Conservation (phyloP, 495 filamentous ascomycete genomes). For the Aspergillus nanangensis region DNA sequence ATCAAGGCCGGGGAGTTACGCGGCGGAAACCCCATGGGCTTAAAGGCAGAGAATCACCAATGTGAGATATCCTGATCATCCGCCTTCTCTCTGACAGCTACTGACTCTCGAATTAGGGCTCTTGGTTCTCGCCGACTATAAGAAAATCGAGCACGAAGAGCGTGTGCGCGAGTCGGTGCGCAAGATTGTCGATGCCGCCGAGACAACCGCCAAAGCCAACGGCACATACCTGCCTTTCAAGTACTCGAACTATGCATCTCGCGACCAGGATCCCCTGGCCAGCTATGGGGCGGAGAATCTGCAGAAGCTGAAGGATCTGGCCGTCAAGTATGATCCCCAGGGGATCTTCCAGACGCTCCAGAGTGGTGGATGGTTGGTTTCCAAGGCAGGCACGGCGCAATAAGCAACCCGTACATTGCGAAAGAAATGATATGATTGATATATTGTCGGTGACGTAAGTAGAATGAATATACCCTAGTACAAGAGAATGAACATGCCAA, state of each 20-base stretch:
- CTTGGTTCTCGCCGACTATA: constrained; percentile 7
- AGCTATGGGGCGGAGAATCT: constrained; percentile 8
- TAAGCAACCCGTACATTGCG: too few relatives aligned
- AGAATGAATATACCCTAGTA: too few relatives aligned
- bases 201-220: constrained; percentile 7
- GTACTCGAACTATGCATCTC: constrained; percentile 10
- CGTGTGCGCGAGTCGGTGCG: constrained; percentile 1
- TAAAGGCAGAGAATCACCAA: constrained; percentile 5
- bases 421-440: too few relatives aligned
- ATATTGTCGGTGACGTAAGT: too few relatives aligned
- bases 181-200: constrained; percentile 8
- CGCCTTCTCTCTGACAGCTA: too few relatives aligned
- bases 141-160: background rate
- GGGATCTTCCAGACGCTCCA: too few relatives aligned
- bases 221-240: constrained; percentile 9
- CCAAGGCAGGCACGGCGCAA: too few relatives aligned
- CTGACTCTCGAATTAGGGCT: too few relatives aligned
- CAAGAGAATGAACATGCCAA: too few relatives aligned
- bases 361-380: too few relatives aligned
- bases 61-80: constrained; percentile 9
- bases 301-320: background rate
- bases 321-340: too few relatives aligned
- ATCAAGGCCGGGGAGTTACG: background rate
- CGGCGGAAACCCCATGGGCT: constrained; percentile 6
- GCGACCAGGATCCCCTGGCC: constrained; percentile 10